Conservation (phyloP, 257 asterid species). For the Ocimum tenuiflorum region DNA sequence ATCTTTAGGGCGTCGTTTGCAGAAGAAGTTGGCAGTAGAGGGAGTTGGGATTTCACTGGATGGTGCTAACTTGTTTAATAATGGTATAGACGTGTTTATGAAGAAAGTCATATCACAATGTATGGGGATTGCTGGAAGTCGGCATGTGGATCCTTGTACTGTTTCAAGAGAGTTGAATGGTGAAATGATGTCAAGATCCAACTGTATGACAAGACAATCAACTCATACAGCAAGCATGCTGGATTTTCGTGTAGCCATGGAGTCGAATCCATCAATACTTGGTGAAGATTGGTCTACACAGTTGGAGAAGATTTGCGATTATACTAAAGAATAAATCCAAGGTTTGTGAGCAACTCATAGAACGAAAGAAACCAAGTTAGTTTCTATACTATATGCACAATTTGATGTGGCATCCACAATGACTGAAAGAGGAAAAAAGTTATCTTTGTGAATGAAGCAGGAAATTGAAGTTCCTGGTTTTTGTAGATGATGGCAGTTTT, state of each 20-base stretch:
- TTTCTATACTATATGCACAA: not conserved
- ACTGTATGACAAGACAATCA: constrained; percentile 18
- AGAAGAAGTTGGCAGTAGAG: constrained; percentile 47
- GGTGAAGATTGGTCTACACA: constrained; percentile 64
- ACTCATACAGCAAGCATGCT: constrained; percentile 25
- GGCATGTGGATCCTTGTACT: constrained; percentile 6
- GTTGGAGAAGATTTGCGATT: constrained; percentile 47
- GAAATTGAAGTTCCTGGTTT: not conserved
- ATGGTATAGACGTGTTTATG: constrained; percentile 51
- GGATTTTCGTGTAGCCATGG: constrained; percentile 76
- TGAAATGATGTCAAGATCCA: constrained; percentile 20
- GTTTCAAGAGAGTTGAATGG: constrained; percentile 5
- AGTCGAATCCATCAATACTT: constrained; percentile 52
- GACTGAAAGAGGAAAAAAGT: not conserved
- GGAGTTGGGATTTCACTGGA: constrained; percentile 62
- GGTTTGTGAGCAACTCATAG: not conserved
- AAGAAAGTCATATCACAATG: constrained; percentile 58
- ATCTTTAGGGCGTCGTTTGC: constrained; percentile 44
- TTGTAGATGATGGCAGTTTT: not conserved
- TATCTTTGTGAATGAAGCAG: not conserved
- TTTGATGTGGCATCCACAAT: too few relatives aligned
- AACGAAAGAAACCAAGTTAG: not conserved
- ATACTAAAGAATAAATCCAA: constrained; percentile 10
- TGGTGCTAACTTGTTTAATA: constrained; percentile 52
- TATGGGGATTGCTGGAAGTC: constrained; percentile 38